Evolutionary conservation across 352 stramenopile genomes (phyloP).

Genomic region (Lagenidium giganteum): DNA sequence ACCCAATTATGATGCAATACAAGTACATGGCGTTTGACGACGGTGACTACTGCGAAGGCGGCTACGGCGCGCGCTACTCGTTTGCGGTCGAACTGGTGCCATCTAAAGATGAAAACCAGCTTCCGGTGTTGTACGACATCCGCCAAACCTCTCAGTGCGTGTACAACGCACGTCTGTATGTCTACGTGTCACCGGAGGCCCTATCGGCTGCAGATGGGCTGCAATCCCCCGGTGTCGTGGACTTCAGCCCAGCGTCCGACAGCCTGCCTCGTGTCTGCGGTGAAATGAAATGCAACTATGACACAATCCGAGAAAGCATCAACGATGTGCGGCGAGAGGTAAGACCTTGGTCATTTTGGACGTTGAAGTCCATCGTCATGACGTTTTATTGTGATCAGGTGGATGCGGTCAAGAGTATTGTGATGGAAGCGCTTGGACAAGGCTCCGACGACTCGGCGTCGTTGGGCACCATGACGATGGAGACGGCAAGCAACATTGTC

Average conservation of each 20-base stretch:
- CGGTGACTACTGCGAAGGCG: conserved; percentile 56
- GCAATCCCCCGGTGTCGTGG: conserved; percentile 59
- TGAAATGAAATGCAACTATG: conserved; percentile 70
- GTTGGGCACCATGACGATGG: conserved; percentile 49
- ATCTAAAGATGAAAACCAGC: conserved; percentile 27
- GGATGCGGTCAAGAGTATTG: too few species aligned
- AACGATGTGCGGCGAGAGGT: conserved; percentile 51
- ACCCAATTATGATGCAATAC: conserved; percentile 72
- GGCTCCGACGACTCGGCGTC: conserved; percentile 11
- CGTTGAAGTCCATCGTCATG: too few species aligned
- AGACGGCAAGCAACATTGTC: conserved; percentile 46
- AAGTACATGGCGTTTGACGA: conserved; percentile 80
- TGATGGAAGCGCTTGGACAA: conserved; percentile 14
- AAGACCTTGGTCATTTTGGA: too few species aligned
- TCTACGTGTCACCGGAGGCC: conserved; percentile 35
- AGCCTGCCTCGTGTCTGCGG: conserved; percentile 60
- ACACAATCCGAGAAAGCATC: conserved; percentile 37
- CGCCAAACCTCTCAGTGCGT: conserved; percentile 50
- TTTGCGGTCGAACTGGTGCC: conserved; percentile 50
- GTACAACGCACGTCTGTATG: conserved; percentile 46
- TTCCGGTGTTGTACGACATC: conserved; percentile 42
- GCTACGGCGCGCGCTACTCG: conserved; percentile 31
- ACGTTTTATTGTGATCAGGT: too few species aligned
- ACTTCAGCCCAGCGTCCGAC: conserved; percentile 48
- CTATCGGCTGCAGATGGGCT: conserved; percentile 38